Base-by-base conservation (phyloP, 257 asterid genomes). In the Solanum lycopersicoides region DNA sequence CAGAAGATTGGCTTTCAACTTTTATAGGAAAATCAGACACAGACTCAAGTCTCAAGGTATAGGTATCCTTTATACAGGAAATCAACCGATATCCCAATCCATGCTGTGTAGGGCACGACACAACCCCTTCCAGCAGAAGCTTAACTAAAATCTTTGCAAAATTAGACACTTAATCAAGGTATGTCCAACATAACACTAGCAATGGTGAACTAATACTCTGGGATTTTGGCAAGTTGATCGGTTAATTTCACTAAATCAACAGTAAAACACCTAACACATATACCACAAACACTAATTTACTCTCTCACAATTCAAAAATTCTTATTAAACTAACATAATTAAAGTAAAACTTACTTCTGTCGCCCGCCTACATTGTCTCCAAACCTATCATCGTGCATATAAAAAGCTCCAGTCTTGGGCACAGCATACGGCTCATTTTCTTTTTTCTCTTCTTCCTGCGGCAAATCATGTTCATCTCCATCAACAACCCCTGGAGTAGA, bases 361-460 rank as follows among this genome's bases (percentile, higher is more conserved):
- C 95, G 90, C 63, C 98, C 98, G 53, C 93, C 95, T 2, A 94
- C 93, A 92, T 89, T 93, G 91, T 95, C 98, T 86, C 95, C 92
- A 88, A 97, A 97, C 86, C 99, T 91, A 88, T 97, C 99, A 92
- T 97, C 99, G 28, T 97, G 99, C 99, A 97, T 97, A 89, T 97
- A 97, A 89, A 97, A 97, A 12, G 99, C 98, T 87, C 99, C 99
- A 0, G 98, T 98, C 9, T 98, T 97, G 3, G 99, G 99, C 90
- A 97, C 99, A 66, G 99, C 93, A 91, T 87, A 97, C 15, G 99
- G 99, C 90, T 96, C 98, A 59, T 90, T 86, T 88, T 90, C 96
- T 90, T 96, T 96, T 89, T 91, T 96, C 92, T 93, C 96, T 86
- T 37, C 83, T 23, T 75, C 83, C 56, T 12, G 90, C 72, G 25